Evolutionary conservation across 306 rosid species (phyloP).

Genomic region (Cucurbita ficifolia): DNA sequence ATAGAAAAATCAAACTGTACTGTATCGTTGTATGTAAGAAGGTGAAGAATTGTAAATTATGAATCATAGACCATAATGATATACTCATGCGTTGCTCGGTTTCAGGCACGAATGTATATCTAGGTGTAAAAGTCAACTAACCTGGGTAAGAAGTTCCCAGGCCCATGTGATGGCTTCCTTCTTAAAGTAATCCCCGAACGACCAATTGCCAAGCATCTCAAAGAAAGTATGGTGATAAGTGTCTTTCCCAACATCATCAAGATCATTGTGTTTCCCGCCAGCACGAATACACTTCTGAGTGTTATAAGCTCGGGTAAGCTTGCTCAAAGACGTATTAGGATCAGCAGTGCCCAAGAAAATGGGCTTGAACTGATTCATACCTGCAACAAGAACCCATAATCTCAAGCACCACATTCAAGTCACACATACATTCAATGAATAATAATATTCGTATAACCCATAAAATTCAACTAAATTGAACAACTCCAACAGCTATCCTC

Average conservation of each 20-base stretch:
- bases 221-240: slow-evolving; percentile 97
- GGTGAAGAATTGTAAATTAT: neutral
- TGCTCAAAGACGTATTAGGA: slow-evolving; percentile 69
- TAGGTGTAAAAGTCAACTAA: slow-evolving; percentile 11
- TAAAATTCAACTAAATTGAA: neutral
- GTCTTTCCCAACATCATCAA: slow-evolving; percentile 95
- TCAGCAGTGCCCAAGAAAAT: slow-evolving; percentile 81
- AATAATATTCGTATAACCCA: neutral
- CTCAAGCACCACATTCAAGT: neutral
- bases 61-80: neutral
- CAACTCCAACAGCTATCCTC: neutral
- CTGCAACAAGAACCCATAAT: slow-evolving; percentile 16
- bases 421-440: neutral
- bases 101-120: neutral
- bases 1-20: neutral
- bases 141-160: slow-evolving; percentile 85
- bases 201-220: slow-evolving; percentile 98
- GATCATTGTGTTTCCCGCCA: slow-evolving; percentile 95
- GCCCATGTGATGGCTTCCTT: slow-evolving; percentile 79
- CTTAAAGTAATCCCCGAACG: slow-evolving; percentile 91
- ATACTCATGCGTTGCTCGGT: neutral
- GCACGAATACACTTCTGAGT: slow-evolving; percentile 95
- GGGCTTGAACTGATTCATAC: slow-evolving; percentile 97
- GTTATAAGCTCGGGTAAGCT: slow-evolving; percentile 77
- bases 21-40: neutral